Evolutionary conservation across 1,284 basidiomycete genomes (phyloP), one percentile per base, ranked within the genome.

Genomic region (Ceratobasidium sp.): DNA sequence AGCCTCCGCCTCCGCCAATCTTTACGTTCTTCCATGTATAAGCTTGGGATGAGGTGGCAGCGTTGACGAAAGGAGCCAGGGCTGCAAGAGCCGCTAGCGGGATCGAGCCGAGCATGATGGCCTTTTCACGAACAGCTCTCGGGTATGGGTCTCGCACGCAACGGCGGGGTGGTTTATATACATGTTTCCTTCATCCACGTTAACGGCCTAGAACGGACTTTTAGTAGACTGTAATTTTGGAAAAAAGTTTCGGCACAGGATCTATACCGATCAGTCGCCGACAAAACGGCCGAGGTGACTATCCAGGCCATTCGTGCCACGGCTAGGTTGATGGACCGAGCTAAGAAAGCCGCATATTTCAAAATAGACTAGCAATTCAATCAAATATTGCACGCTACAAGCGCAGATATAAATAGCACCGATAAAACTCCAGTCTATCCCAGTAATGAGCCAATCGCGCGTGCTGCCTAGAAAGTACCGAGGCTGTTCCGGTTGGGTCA

Each of bases 11-110:
- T 55, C 83, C 84, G 10, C 83, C 84, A 58, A 88, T 87, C 77
- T 87, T 87, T 73, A 88, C 87, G 75, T 88, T 88, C 75, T 85
- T 85, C 87, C 87, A 89, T 9, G 36, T 69, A n/a, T 69, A 69
- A 18, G 52, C 23, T 28, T 69, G 65, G 23, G 65, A 28, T 5
- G 65, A 58, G 32, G 65, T 57, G 32, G 65, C 65, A 5, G 53
- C 65, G 30, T 23, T 53, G 21, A 50, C 64, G n/a, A 67, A 67
- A 2, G 64, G 64, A 14, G 55, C 23, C 3, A 55, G 23, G 16
- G 64, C 64, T 45, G 50, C 64, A 1, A 67, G 23, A n/a, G 43
- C 59, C 39, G 50, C 64, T n/a, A 67, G 50, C 16, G 64, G 41
- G 14, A 67, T 28, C 16, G 64, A 45, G 50, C 41, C 50, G 36